phyloP scores from a whole-genome alignment of 768 basidiomycete genomes.

The Russula brevipes region DNA sequence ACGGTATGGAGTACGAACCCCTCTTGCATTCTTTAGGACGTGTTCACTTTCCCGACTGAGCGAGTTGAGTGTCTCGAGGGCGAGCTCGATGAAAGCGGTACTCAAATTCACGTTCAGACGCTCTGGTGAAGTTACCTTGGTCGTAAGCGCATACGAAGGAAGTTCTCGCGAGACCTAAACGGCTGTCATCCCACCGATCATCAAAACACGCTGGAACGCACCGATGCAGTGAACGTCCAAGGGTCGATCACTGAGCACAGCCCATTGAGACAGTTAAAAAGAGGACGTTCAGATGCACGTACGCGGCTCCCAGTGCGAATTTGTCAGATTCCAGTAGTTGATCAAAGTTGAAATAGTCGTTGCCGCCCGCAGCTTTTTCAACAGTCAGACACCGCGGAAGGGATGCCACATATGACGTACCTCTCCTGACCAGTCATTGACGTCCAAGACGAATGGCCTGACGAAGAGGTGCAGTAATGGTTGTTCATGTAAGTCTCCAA shows the following conservation, averaged over 20 bases:
- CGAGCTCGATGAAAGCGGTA: constrained; percentile 83
- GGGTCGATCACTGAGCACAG: constrained; percentile 76
- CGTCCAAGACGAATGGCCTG: constrained; percentile 74
- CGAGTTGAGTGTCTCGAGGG: constrained; percentile 63
- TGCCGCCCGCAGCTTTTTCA: constrained; percentile 68
- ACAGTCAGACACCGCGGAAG: not conserved
- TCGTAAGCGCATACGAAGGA: constrained; percentile 45
- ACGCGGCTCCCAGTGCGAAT: constrained; percentile 98
- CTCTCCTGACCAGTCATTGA: constrained; percentile 92
- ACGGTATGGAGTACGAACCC: constrained; percentile 88
- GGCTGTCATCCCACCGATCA: not conserved
- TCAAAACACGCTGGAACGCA: constrained; percentile 32
- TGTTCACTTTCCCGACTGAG: constrained; percentile 71
- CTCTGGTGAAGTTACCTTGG: constrained; percentile 68
- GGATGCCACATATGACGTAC: constrained; percentile 38
- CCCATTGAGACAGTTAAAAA: not conserved
- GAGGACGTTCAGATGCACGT: constrained; percentile 28
- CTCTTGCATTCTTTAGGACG: constrained; percentile 70
- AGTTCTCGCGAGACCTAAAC: constrained; percentile 51
- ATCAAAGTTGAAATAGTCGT: constrained; percentile 77
- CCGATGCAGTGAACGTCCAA: constrained; percentile 79
- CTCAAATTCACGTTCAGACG: constrained; percentile 89
- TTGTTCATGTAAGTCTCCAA: constrained; percentile 92
- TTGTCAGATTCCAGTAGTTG: constrained; percentile 94
- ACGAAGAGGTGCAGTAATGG: constrained; percentile 87